Evolutionary conservation across 1,284 basidiomycete genomes (phyloP).

Genomic region (Fomitopsis betulina): DNA sequence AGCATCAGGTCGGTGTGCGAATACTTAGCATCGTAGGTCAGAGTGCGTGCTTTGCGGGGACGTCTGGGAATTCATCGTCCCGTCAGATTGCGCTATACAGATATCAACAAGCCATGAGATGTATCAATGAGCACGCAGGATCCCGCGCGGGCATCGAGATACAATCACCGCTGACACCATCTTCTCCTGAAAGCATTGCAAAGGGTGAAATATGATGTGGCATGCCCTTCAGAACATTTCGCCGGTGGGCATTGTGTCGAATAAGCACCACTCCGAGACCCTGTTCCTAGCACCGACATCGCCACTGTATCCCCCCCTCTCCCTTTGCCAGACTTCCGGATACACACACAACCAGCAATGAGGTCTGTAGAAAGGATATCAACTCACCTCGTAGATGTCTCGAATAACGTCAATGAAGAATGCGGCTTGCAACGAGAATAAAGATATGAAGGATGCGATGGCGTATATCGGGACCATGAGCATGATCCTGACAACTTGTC

Average conservation of each 20-base stretch:
- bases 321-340: not conserved
- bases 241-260: too few species aligned
- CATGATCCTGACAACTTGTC: conserved; percentile 95
- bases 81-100: too few species aligned
- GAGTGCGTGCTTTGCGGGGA: not conserved
- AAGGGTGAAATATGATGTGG: not conserved
- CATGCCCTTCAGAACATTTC: too few species aligned
- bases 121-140: too few species aligned
- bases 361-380: conserved; percentile 1
- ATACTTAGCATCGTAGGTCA: not conserved
- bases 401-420: conserved; percentile 95
- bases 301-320: not conserved
- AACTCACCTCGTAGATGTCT: conserved; percentile 90
- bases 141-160: too few species aligned
- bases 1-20: not conserved
- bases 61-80: not conserved
- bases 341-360: not conserved
- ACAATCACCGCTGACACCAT: too few species aligned
- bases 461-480: conserved; percentile 96
- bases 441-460: conserved; percentile 85
- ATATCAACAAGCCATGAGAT: too few species aligned
- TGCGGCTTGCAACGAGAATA: conserved; percentile 92
- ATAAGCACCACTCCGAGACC: too few species aligned
- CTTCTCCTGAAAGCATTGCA: not conserved
- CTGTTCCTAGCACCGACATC: too few species aligned